A percentile compares a stretch with the other conserved stretches of the same genome.
phyloP scores from a whole-genome alignment of 441 rosid genomes.

The Gossypium davidsonii region DNA sequence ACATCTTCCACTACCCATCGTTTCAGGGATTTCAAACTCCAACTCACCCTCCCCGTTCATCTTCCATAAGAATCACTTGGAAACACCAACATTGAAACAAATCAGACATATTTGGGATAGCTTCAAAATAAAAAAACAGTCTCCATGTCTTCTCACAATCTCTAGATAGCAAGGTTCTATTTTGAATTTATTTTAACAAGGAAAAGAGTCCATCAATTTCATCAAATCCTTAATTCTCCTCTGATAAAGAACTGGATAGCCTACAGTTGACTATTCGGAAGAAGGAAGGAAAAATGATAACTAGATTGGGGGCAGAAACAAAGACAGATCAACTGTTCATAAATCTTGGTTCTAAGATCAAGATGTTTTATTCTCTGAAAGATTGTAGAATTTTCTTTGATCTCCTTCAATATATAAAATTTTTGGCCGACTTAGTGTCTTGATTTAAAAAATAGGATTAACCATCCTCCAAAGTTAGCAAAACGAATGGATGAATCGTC shows the following conservation, averaged over 20 bases:
- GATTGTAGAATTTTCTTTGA: not conserved
- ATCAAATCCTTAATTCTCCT: not conserved
- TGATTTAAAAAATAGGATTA: not conserved
- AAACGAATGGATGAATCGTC: not conserved
- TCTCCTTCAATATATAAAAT: not conserved
- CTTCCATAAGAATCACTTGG: not conserved
- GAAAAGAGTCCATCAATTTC: not conserved
- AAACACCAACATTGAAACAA: not conserved
- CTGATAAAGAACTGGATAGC: not conserved
- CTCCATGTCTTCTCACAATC: not conserved
- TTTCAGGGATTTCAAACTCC: constrained; percentile 8
- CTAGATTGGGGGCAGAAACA: not conserved
- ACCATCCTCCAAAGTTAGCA: not conserved
- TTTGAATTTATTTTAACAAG: not conserved
- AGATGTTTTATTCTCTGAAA: not conserved
- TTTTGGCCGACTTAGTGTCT: not conserved
- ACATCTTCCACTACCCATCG: not conserved
- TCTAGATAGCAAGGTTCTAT: not conserved
- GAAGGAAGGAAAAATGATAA: not conserved
- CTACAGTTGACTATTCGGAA: not conserved
- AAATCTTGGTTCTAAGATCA: not conserved
- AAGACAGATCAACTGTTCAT: not conserved
- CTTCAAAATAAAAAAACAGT: not conserved
- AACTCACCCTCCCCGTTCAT: not conserved
- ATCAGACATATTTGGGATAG: not conserved